Base-by-base conservation (phyloP, 2,329 filamentous ascomycete genomes). In the Aspergillus bombycis region DNA sequence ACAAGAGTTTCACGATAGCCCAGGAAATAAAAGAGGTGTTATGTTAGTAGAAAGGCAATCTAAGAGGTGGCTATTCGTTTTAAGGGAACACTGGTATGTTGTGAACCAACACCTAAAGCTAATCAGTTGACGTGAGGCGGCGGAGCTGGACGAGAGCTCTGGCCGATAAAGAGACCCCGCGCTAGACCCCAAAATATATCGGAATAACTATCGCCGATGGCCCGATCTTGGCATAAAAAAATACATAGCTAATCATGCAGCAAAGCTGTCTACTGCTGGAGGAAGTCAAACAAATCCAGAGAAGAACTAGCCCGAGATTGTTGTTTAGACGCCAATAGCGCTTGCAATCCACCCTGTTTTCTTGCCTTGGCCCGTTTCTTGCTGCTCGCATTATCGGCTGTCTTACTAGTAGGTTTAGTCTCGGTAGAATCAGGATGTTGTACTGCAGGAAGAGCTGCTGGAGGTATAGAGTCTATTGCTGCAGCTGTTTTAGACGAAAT, bases 351-450 rank as follows among this genome's bases (percentile, higher is more conserved):
- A 32, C 82, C 82, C 60, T 82, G 79, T 66, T 86, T 87, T 30
- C 85, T 77, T 61, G 82, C 77, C 69, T 85, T 86, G 28, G 83
- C 83, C 68, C 85, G 77, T 68, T 85, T 85, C 73, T 86, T 86
- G 76, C 84, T 86, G 74, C 72, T 85, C 16, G 79, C 75, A 50
- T 83, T 80, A 2, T 78, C 75, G 8, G 67, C 69, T 21, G 68
- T 63, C 58, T 77, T 77, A 61, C 19, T 55, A 41, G 30, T 26
- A 41, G 5, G 16, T 21, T 50, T 66, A 54, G 48, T 57, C 56
- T 62, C 38, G 16, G 57, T 21, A 45, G 61, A 38, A 32, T 58
- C 50, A 50, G 62, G 19, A 41, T 48, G 58, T 38, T 64, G 60
- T 36, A 60, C 56, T 1, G 64, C 28, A 38, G 67, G 58, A 53